Evolutionary conservation across 306 rosid species (phyloP), one percentile per base, ranked within the genome.

Genomic region (Cyclanthera cordifolia): DNA sequence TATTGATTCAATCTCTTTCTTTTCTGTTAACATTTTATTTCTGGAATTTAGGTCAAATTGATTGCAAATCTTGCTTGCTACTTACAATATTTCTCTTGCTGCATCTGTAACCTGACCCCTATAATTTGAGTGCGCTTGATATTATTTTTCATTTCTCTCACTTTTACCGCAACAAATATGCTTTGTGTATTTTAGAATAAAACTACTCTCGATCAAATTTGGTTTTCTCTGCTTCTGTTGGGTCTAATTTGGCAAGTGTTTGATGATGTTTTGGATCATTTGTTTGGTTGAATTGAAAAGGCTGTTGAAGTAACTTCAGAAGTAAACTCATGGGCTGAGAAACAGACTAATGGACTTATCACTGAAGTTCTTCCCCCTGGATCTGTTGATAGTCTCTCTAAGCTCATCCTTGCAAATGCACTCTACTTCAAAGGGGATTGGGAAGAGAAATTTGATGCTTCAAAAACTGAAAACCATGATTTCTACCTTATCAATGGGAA

Each of bases 381-480:
- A 20, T 78, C 85, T 3, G 78, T 84, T 10, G 66, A 78, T 64
- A 27, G 32, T 52, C 69, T 43, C 39, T 64, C 85, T 32, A 70
- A 73, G 14, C 97, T 92, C 67, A 73, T 89, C 51, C 75, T 87
- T 58, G 83, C 92, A 8, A 92, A 89, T 72, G 96, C 93, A 2
- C 27, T 92, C 1, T 89, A 89, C 80, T 92, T 92, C 76, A 92
- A 87, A 72, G 98, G 98, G 53, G 85, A 51, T 0, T 89, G 98
- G 98, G 71, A 12, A 43, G 74, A 81, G 24, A 75, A 78, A 71
- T 92, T 92, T 58, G 82, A 89, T 72, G 79, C 85, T 59, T 85
- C 84, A 4, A 16, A 21, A 48, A 92, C 95, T 0, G 71, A 84
- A 73, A 82, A 84, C 28, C 27, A 73, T 20, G 87, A 85, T 59